Evolutionary conservation across 2,329 filamentous ascomycete genomes (phyloP), one percentile per base, ranked within the genome.

Genomic region (Blumeriella jaapii): DNA sequence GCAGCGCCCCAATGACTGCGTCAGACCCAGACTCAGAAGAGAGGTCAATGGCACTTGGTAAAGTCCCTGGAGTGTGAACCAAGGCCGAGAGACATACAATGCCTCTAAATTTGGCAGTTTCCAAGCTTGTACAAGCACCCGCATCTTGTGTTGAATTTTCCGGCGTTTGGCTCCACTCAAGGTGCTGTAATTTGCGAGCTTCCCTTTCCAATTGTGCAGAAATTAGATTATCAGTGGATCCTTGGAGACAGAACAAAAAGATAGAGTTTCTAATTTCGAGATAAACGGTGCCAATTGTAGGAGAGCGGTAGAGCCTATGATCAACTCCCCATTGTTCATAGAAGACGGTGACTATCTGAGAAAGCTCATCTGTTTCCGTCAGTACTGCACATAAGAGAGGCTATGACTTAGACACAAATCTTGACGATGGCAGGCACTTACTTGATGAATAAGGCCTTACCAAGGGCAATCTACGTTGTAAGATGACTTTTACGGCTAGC

Each of bases 401-500:
- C 3, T 27, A 4, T 4, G 9, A 27, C 4, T 12, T 7, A 8
- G 11, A 9, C n/a, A 14, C 8, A 27, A 13, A 8, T 13, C 5
- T 27, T 27, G 25, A 8, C 12, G 22, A 29, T 16, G 4, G 9
- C 11, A 13, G 14, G 3, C 13, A 31, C 29, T 3, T 14, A 31
- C 29, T 4, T 31, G 13, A 13, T 20, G 29, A 18, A 5, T 18
- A n/a, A 22, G 17, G 7, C 13, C 19, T 12, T 10, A 14, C 13
- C 30, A 33, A 24, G 7, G 20, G 11, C 9, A 23, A 10, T 16
- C 23, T 19, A 6, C 30, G 30, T 15, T 12, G 3, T 18, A 35
- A 16, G 4, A 18, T 57, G 43, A 69, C 73, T 36, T 68, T 71
- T 6, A 71, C 53, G 0, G 70, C 64, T 32, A 79, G 49, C 1